These are phyloP conservation scores for Cercospora sojina DNA, from an alignment of 2,329 filamentous ascomycete genomes.

Conservation along the genomic window DNA sequence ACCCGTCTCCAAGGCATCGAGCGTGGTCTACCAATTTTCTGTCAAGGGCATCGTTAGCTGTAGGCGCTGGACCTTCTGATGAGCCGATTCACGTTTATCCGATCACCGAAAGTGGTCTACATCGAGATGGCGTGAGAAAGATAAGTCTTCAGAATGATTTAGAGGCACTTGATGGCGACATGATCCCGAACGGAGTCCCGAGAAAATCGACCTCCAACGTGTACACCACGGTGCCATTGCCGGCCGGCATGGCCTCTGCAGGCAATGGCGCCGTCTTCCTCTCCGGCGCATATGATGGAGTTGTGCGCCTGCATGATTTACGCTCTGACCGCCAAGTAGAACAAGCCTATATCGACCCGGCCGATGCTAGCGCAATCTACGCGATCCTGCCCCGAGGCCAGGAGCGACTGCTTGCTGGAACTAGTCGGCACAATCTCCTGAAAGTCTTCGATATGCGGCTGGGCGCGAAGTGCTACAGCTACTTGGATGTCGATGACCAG, in stretches of 20 bases:
- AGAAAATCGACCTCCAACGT: constrained; percentile 43
- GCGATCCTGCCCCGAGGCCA: constrained; percentile 57
- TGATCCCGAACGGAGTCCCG: constrained; percentile 11
- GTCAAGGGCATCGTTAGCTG: constrained; percentile 50
- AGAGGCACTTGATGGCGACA: constrained; percentile 19
- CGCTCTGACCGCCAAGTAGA: constrained; percentile 52
- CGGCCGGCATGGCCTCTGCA: constrained; percentile 30
- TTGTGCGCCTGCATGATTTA: constrained; percentile 60
- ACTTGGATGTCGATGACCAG: constrained; percentile 28
- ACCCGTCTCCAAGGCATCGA: constrained; percentile 28
- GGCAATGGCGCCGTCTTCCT: constrained; percentile 55
- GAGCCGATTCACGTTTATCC: constrained; percentile 52
- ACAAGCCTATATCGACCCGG: constrained; percentile 52
- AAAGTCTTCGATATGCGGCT: constrained; percentile 64
- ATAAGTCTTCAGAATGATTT: constrained; percentile 40
- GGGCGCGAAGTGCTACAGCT: constrained; percentile 36
- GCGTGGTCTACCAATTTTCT: constrained; percentile 57
- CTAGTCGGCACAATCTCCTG: constrained; percentile 57
- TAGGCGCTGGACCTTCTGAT: constrained; percentile 49
- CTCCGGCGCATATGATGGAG: constrained; percentile 60
- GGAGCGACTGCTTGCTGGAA: constrained; percentile 58
- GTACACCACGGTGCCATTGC: constrained; percentile 48
- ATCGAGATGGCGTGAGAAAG: constrained; percentile 41
- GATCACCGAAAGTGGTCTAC: constrained; percentile 49
- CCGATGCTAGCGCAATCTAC: constrained; percentile 60